Conservation (phyloP, 345 rosid genomes). For the Lenwebbia sp. region DNA sequence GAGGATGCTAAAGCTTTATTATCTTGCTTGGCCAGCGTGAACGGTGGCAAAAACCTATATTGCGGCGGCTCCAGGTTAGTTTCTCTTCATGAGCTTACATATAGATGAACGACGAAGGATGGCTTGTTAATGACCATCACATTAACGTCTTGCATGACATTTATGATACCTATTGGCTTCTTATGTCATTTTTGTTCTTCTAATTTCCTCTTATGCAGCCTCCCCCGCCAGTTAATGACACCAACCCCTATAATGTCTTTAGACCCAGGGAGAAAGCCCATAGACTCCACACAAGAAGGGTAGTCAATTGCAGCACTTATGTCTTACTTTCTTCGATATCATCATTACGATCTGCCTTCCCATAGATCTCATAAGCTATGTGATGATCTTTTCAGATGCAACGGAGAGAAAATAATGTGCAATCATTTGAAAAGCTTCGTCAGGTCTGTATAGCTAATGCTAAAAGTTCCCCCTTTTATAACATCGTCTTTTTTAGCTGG, state of each 20-base stretch:
- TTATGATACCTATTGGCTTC: not conserved
- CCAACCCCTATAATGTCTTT: slow-evolving; percentile 95
- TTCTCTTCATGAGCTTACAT: slow-evolving; percentile 6
- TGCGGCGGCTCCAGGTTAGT: slow-evolving; percentile 94
- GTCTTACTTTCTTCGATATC: not conserved
- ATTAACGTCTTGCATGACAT: not conserved
- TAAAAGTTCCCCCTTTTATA: not conserved
- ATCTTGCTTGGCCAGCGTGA: slow-evolving; percentile 52
- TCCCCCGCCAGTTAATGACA: slow-evolving; percentile 94
- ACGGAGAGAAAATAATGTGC: slow-evolving; percentile 98
- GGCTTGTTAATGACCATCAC: not conserved
- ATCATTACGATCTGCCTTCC: not conserved
- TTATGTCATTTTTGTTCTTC: not conserved
- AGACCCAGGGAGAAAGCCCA: slow-evolving; percentile 96
- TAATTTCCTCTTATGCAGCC: slow-evolving; percentile 42
- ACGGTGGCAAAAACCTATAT: slow-evolving; percentile 94
- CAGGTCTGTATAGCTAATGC: slow-evolving; percentile 39
- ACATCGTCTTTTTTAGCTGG: not conserved
- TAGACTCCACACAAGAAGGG: slow-evolving; percentile 95
- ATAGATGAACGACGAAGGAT: not conserved
- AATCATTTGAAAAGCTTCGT: slow-evolving; percentile 97
- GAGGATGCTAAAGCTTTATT: not conserved
- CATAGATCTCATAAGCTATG: not conserved
- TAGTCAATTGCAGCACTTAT: slow-evolving; percentile 10
- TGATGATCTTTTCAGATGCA: slow-evolving; percentile 58